Base-by-base conservation (phyloP, 495 filamentous ascomycete species). In the Neurospora sublineolata region DNA sequence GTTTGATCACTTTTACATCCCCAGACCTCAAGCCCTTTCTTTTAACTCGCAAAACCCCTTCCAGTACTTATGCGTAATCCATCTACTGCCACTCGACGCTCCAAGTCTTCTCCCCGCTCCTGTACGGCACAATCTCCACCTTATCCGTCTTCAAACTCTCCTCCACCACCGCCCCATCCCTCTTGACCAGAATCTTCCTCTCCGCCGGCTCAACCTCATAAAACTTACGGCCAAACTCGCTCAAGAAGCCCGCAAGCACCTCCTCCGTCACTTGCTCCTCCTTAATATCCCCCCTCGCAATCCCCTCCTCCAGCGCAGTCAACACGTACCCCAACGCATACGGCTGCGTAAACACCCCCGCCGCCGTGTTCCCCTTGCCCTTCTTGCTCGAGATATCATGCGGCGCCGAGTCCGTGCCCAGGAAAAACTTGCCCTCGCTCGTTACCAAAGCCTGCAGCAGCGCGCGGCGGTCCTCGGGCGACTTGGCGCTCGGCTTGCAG, bases 331-430 rank as follows among this genome's bases (percentile, higher is more conserved):
- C 88, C 16, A 92, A 89, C n/a, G 88, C 89, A 76, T 89, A 92
- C n/a, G 92, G 91, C 79, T 97, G 94, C 9, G 94, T 97, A 82
- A 96, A 97, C 8, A 94, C 90, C 33, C 94, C 94, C 5, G 92
- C 93, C 6, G 93, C 92, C n/a, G 82, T 81, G 86, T 91, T 71
- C 42, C 85, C 87, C n/a, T 79, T 82, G 38, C 86, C 88, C 71
- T 88, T 86, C 84, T 97, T 97, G 68, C 90, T 88, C 16, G 80
- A 78, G 16, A 90, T 86, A 10, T 90, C 89, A 82, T 97, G 94
- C 30, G 94, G 73, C 68, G 73, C 72, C 75, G 70, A 75, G 67
- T 76, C 76, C 12, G 76, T 78, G 36, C 75, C 75, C 37, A 97
- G 88, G 85, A 97, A 97, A 83, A 97, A 97, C 77, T 93, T 94